Evolutionary conservation across 805 yeast genomes (phyloP), one percentile per base, ranked within the genome.

Genomic region (Lipomyces mesembrius): DNA sequence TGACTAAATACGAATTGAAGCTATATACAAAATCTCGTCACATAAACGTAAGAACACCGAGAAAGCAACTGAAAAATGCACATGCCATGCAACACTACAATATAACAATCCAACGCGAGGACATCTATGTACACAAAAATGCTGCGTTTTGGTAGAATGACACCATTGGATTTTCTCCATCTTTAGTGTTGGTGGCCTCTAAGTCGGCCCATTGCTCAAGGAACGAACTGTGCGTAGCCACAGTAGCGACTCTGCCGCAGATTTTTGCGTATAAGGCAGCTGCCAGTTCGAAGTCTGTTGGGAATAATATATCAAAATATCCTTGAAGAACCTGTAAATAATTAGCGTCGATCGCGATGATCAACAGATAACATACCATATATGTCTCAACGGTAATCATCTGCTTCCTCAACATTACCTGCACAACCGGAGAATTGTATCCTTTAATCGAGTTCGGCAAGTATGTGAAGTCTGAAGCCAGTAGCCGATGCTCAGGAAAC

Each of bases 111-210:
- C 49, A 17, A 17, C 7, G 49, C 20, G 20, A 22, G n/a, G n/a
- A 22, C 34, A 20, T 32, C 59, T 68, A 68, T 66, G 71, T 68
- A 68, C 71, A 68, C 62, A 68, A 39, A 46, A 68, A 68, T 29
- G 71, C 69, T 5, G 71, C 71, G 74, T 91, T 91, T 46, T 83
- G 80, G 75, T 91, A 91, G 67, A 91, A 83, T 61, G 88, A 89
- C 64, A 91, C 76, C 92, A 91, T 86, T 14, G 97, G 96, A 72
- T 89, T 90, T 72, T 91, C 96, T 0, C 97, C 96, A 43, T 85
- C 85, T 72, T 83, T 85, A 0, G 95, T 89, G 2, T 86, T 83
- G 1, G 96, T 89, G 12, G 80, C 83, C 2, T 86, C 87, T 2
- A 83, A 65, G 73, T 89, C 92, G 0, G 90, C 91, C 94, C 94